Conservation (phyloP, 2,329 filamentous ascomycete genomes). For the Paecilomyces variotii region DNA sequence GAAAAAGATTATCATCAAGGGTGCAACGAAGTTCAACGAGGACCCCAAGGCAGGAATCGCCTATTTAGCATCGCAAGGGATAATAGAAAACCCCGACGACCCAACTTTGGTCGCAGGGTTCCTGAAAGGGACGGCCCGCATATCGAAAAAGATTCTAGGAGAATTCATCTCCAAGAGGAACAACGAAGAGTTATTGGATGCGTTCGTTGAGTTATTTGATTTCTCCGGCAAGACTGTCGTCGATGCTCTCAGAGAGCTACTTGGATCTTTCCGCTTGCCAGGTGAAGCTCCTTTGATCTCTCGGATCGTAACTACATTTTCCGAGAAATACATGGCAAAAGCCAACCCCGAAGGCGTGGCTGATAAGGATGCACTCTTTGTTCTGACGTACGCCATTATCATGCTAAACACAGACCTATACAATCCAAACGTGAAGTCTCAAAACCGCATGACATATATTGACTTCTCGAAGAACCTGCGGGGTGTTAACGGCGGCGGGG, state of each 20-base stretch:
- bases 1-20: slow-evolving; percentile 84
- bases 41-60: slow-evolving; percentile 82
- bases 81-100: slow-evolving; percentile 69
- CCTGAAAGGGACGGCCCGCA: slow-evolving; percentile 73
- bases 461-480: slow-evolving; percentile 86
- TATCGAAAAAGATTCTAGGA: slow-evolving; percentile 85
- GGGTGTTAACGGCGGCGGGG: slow-evolving; percentile 75
- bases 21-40: slow-evolving; percentile 88
- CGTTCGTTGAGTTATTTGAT: slow-evolving; percentile 81
- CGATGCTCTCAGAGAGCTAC: slow-evolving; percentile 76
- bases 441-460: slow-evolving; percentile 73
- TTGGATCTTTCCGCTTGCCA: slow-evolving; percentile 87
- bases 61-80: slow-evolving; percentile 74
- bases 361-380: slow-evolving; percentile 79
- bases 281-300: slow-evolving; percentile 91
- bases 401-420: slow-evolving; percentile 97
- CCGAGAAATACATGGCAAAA: slow-evolving; percentile 71
- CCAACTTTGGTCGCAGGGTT: slow-evolving; percentile 77
- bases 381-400: slow-evolving; percentile 92
- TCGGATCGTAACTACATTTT: slow-evolving; percentile 79
- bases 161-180: slow-evolving; percentile 88
- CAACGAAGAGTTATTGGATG: slow-evolving; percentile 75
- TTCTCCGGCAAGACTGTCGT: slow-evolving; percentile 82
- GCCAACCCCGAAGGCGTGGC: slow-evolving; percentile 66
- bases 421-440: slow-evolving; percentile 71